phyloP scores from a whole-genome alignment of 257 asterid genomes.

The Primulina huaijiensis region DNA sequence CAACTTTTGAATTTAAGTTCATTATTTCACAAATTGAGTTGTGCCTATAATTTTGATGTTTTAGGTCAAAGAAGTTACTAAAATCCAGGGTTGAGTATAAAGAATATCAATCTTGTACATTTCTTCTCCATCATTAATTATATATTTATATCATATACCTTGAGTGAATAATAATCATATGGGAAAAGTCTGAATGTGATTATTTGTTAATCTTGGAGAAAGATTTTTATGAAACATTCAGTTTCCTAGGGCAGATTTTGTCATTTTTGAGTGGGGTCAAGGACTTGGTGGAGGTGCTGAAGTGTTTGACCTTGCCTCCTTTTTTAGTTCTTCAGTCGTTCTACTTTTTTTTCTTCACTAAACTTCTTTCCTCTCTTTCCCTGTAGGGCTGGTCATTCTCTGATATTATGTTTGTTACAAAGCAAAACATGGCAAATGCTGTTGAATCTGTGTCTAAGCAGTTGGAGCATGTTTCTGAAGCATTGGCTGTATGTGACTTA shows the following conservation, averaged over 20 bases:
- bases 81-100: not conserved
- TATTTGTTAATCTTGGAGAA: not conserved
- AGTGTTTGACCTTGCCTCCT: no score
- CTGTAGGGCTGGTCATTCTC: conserved; percentile 71
- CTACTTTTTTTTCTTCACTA: conserved; percentile 10
- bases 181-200: not conserved
- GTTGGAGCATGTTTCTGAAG: conserved; percentile 67
- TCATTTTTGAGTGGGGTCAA: not conserved
- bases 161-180: not conserved
- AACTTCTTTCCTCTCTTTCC: conserved; percentile 13
- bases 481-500: conserved; percentile 57
- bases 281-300: not conserved
- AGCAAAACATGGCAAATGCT: conserved; percentile 78
- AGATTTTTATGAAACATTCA: not conserved
- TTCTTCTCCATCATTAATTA: not conserved
- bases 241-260: not conserved
- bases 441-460: conserved; percentile 77
- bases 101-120: not conserved
- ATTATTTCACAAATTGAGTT: not conserved
- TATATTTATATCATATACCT: not conserved
- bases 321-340: not conserved
- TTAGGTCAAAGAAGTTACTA: not conserved
- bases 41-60: not conserved
- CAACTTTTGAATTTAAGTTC: not conserved
- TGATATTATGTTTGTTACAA: conserved; percentile 75